Conservation (phyloP, 352 stramenopile species). For the Globisporangium irregulare region DNA sequence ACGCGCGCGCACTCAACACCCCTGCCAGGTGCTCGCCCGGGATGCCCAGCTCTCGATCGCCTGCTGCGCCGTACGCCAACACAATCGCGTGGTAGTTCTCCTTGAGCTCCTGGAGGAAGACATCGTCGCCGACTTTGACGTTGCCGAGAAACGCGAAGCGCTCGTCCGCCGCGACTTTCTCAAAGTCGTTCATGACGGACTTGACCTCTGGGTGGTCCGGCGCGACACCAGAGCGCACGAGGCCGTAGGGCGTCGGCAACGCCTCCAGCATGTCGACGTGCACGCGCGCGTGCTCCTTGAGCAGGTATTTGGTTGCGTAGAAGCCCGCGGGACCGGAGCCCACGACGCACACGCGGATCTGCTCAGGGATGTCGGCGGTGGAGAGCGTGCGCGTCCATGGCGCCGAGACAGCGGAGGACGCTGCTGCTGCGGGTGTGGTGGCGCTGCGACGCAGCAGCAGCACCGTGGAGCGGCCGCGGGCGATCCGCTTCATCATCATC, state of each 20-base stretch:
- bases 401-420: background rate
- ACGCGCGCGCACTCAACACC: constrained; percentile 89
- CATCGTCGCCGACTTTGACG: constrained; percentile 81
- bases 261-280: constrained; percentile 92
- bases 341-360: constrained; percentile 82
- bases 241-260: constrained; percentile 93
- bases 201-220: constrained; percentile 99
- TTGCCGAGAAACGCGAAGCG: constrained; percentile 91
- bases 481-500: background rate
- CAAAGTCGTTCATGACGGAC: constrained; percentile 97
- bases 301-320: constrained; percentile 94
- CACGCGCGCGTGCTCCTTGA: constrained; percentile 70
- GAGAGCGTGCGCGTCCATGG: constrained; percentile 1
- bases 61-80: constrained; percentile 93
- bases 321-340: constrained; percentile 90
- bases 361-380: background rate
- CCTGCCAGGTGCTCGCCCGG: constrained; percentile 71
- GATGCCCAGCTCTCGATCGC: constrained; percentile 87
- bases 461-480: background rate
- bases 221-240: constrained; percentile 96
- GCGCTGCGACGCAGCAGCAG: background rate
- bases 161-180: constrained; percentile 75
- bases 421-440: background rate
- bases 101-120: constrained; percentile 87
- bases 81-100: constrained; percentile 93